Percentiles rank a stretch among this genome's conserved stretches.
Conservation (phyloP, 495 filamentous ascomycete species). For the Penicillium soppii region DNA sequence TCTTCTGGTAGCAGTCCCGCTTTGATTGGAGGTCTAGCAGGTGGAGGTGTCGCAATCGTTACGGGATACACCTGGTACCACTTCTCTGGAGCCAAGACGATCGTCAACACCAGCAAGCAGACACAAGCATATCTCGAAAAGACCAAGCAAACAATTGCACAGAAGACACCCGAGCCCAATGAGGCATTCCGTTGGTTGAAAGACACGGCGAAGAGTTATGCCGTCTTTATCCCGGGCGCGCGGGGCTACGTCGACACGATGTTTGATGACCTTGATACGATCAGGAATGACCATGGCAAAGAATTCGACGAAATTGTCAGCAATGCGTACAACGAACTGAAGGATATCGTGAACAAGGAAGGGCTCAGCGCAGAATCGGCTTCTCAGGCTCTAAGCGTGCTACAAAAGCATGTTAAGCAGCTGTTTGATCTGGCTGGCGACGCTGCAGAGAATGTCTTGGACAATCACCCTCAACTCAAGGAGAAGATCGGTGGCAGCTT, state of each 20-base stretch:
- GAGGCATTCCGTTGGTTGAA: constrained; percentile 57
- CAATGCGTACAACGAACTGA: constrained; percentile 59
- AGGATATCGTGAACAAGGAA: constrained; percentile 46
- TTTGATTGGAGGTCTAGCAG: constrained; percentile 44
- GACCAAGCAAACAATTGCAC: constrained; percentile 48
- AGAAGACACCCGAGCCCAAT: constrained; percentile 56
- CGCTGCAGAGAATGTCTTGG: constrained; percentile 55
- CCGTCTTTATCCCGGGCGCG: constrained; percentile 65
- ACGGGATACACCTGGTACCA: constrained; percentile 55
- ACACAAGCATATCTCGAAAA: constrained; percentile 53
- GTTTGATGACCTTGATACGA: constrained; percentile 62
- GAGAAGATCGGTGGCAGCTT: constrained; percentile 63
- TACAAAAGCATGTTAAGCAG: constrained; percentile 51
- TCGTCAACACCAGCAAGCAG: constrained; percentile 48
- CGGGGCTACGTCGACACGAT: constrained; percentile 56
- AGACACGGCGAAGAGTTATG: constrained; percentile 58
- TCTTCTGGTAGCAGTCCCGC: constrained; percentile 26
- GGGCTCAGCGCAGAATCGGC: constrained; percentile 50
- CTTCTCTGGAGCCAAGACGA: constrained; percentile 56
- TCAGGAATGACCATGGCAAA: constrained; percentile 55
- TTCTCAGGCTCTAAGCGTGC: constrained; percentile 47
- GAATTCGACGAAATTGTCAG: constrained; percentile 62
- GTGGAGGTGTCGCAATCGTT: constrained; percentile 49
- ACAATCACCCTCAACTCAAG: constrained; percentile 66
- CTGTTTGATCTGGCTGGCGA: constrained; percentile 55